Percentiles rank a stretch among this genome's conserved stretches.
phyloP scores from a whole-genome alignment of 163 green algal species.

The Scenedesmus sp. region DNA sequence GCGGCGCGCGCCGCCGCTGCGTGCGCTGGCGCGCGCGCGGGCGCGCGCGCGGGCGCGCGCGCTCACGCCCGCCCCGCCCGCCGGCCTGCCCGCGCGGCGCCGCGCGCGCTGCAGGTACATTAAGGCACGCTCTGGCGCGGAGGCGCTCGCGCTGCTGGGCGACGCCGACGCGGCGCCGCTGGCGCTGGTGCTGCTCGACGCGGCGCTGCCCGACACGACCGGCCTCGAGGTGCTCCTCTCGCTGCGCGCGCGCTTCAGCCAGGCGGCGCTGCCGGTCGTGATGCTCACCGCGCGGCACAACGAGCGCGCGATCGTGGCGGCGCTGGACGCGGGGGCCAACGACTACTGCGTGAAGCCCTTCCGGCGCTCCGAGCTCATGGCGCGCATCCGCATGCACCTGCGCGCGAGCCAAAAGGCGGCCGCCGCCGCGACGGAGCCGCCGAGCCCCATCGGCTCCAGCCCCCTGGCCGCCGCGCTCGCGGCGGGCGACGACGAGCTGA shows the following conservation, averaged over 20 bases:
- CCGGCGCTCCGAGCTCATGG: constrained; percentile 53
- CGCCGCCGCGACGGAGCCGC: constrained; percentile 16
- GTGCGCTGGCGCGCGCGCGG: background rate
- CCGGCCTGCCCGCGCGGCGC: too few relatives aligned
- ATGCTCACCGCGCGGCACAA: constrained; percentile 60
- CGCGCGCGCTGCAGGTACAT: constrained; percentile 27
- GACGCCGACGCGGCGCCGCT: constrained; percentile 33
- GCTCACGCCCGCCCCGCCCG: too few relatives aligned
- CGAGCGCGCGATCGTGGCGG: constrained; percentile 56
- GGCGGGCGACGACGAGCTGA: background rate
- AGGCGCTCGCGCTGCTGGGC: constrained; percentile 46
- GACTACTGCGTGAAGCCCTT: constrained; percentile 69
- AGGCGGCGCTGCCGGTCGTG: constrained; percentile 56
- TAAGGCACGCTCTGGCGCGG: constrained; percentile 44
- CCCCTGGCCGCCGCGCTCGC: constrained; percentile 10
- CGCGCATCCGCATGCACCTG: constrained; percentile 60
- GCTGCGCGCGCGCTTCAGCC: constrained; percentile 48
- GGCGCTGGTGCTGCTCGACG: constrained; percentile 62
- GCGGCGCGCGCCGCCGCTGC: background rate
- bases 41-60: too few relatives aligned
- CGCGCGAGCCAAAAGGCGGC: constrained; percentile 43
- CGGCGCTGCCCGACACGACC: constrained; percentile 54
- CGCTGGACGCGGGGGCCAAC: constrained; percentile 59
- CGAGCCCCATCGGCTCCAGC: too few relatives aligned
- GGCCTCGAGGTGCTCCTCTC: constrained; percentile 53